These are phyloP conservation scores for Candida labiduridarum DNA, from an alignment of 1,139 yeast genomes.

Conservation along the genomic window DNA sequence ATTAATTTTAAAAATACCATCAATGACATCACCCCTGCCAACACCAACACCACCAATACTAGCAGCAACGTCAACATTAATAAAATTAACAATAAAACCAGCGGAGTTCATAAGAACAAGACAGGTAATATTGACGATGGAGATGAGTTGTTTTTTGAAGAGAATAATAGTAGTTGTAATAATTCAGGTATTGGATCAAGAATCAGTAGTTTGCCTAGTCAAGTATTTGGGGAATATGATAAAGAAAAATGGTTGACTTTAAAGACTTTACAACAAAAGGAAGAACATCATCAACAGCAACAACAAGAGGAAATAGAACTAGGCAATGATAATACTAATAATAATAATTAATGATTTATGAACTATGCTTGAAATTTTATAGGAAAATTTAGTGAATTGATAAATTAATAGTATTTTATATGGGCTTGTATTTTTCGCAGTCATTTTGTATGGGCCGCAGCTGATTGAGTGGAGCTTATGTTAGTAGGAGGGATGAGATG, in stretches of 20 bases:
- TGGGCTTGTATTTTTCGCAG: background rate
- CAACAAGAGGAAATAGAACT: background rate
- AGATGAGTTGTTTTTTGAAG: background rate
- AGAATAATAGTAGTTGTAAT: too few relatives aligned
- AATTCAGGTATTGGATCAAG: conserved; percentile 28
- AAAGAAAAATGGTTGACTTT: conserved; percentile 64
- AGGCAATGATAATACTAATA: background rate
- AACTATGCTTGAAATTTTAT: too few relatives aligned
- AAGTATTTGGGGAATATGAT: conserved; percentile 65
- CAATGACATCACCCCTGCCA: conserved; percentile 10
- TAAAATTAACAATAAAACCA: background rate
- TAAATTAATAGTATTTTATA: too few relatives aligned
- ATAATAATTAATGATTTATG: background rate
- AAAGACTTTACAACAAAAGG: conserved; percentile 25
- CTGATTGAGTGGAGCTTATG: too few relatives aligned
- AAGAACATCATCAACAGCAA: background rate
- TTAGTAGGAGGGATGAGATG: conserved; percentile 2
- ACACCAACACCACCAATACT: conserved; percentile 20
- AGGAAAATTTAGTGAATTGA: too few relatives aligned
- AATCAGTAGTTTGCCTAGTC: conserved; percentile 56
- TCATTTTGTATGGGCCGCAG: background rate
- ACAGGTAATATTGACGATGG: background rate
- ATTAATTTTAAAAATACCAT: conserved; percentile 38
- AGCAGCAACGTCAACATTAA: background rate
- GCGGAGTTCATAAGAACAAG: background rate